Evolutionary conservation across 345 rosid genomes (phyloP).

Genomic region (Euphorbia lathyris): DNA sequence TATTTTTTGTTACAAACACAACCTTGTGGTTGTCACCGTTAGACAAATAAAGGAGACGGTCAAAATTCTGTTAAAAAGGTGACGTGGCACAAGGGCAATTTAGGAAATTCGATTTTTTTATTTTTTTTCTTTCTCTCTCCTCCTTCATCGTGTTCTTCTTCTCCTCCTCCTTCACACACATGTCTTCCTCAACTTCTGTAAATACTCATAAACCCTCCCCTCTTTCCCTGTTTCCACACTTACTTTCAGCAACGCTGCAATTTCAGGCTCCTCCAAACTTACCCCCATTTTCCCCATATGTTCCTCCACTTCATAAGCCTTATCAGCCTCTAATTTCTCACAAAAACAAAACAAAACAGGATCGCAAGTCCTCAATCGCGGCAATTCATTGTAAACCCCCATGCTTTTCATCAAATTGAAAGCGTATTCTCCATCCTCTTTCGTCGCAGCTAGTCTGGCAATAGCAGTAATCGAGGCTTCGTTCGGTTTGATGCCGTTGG

Average conservation of each 20-base stretch:
- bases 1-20: no score
- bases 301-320: constrained; percentile 75
- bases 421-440: constrained; percentile 68
- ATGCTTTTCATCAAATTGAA: constrained; percentile 58
- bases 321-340: constrained; percentile 57
- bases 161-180: constrained; percentile 56
- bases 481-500: constrained; percentile 45
- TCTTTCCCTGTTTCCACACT: constrained; percentile 53
- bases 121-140: no score
- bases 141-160: no score
- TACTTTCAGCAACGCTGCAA: constrained; percentile 61
- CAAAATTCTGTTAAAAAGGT: no score
- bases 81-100: no score
- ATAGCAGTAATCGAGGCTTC: constrained; percentile 72
- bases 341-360: constrained; percentile 76
- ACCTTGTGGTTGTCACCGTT: no score
- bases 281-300: constrained; percentile 55
- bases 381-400: constrained; percentile 44
- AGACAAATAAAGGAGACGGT: no score
- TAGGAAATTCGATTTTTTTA: no score
- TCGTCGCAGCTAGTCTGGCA: constrained; percentile 65
- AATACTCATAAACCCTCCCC: constrained; percentile 60
- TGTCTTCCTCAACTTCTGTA: constrained; percentile 67
- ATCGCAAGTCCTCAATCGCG: constrained; percentile 69
- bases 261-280: constrained; percentile 59